Conservation (phyloP, 345 rosid species). For the Crucihimalaya himalaica region DNA sequence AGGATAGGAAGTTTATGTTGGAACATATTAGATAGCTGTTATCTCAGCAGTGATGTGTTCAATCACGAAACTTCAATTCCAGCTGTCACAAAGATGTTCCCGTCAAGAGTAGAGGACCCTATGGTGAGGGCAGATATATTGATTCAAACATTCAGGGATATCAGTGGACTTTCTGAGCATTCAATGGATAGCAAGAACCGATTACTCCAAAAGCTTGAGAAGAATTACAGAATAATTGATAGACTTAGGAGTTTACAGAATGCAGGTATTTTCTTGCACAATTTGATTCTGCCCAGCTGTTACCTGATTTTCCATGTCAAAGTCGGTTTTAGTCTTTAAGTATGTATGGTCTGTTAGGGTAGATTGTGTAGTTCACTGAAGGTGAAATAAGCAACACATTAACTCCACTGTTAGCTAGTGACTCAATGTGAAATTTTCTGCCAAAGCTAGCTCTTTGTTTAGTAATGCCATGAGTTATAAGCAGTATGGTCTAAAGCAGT, state of each 20-base stretch:
- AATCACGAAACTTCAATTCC: constrained; percentile 49
- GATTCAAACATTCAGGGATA: constrained; percentile 76
- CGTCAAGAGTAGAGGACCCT: constrained; percentile 91
- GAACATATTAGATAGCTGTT: constrained; percentile 73
- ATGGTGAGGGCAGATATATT: constrained; percentile 79
- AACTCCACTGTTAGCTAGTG: constrained; percentile 16
- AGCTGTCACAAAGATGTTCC: constrained; percentile 70
- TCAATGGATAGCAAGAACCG: constrained; percentile 50
- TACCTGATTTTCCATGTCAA: constrained; percentile 16
- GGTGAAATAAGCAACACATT: not conserved
- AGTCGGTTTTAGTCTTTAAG: not conserved
- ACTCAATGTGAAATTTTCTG: not conserved
- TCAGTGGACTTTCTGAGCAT: constrained; percentile 61
- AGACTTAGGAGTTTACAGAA: constrained; percentile 66
- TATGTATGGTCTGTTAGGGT: constrained; percentile 8
- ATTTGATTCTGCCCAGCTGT: constrained; percentile 8
- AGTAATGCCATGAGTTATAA: constrained; percentile 3
- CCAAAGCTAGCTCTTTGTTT: not conserved
- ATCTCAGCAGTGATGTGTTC: constrained; percentile 59
- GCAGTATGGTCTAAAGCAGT: constrained; percentile 23
- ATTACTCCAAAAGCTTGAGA: constrained; percentile 65
- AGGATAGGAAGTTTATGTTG: constrained; percentile 75
- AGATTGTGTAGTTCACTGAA: not conserved
- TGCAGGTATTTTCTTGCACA: constrained; percentile 48
- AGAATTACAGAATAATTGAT: constrained; percentile 56